These are phyloP conservation scores for Calonectria ilicicola DNA, from an alignment of 2,329 filamentous ascomycete species.

Conservation along the genomic window DNA sequence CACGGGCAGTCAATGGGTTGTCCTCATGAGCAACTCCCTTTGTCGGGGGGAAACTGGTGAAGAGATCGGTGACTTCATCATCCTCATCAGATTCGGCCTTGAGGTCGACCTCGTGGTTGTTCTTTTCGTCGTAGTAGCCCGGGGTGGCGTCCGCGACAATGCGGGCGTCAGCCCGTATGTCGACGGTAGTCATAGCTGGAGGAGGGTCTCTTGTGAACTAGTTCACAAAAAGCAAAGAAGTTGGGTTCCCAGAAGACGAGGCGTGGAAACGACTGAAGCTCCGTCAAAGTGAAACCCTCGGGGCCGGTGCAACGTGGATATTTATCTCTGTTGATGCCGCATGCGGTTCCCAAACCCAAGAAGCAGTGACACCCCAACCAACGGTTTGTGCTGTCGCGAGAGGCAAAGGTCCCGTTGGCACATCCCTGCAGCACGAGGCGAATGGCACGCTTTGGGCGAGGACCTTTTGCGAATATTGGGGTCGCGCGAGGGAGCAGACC, in stretches of 20 bases:
- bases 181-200: not conserved
- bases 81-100: conserved; percentile 45
- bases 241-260: not conserved
- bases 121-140: conserved; percentile 35
- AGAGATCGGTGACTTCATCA: conserved; percentile 50
- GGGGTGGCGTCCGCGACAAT: not conserved
- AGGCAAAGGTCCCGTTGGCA: conserved; percentile 4
- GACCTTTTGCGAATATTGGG: conserved; percentile 10
- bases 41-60: conserved; percentile 55
- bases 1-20: conserved; percentile 66
- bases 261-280: conserved; percentile 5
- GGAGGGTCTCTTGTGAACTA: not conserved
- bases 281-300: not conserved
- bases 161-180: not conserved
- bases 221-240: not conserved
- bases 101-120: conserved; percentile 39
- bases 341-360: not conserved
- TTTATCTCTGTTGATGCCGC: conserved; percentile 9
- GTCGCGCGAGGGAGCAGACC: conserved; percentile 12
- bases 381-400: not conserved
- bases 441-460: not conserved
- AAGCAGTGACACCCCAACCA: not conserved
- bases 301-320: conserved; percentile 2
- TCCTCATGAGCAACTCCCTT: conserved; percentile 57
- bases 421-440: not conserved